Percentiles rank a stretch among this genome's conserved stretches.
Evolutionary conservation across 2,329 filamentous ascomycete genomes (phyloP).

Genomic region (Clonostachys rhizophaga): DNA sequence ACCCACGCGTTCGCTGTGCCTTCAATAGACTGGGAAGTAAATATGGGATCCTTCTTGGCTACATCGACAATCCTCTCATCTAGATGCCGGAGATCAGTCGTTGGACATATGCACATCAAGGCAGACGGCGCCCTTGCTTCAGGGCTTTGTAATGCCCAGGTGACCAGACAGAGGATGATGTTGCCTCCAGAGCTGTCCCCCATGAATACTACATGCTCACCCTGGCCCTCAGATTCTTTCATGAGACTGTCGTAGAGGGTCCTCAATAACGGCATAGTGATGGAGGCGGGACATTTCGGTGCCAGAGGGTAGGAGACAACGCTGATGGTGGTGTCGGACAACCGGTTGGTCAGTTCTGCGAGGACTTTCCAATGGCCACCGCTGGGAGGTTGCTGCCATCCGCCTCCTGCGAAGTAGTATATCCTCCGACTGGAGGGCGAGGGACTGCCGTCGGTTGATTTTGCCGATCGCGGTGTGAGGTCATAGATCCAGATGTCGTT

Average conservation of each 20-base stretch:
- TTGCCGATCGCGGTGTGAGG: neutral
- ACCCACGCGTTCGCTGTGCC: slow-evolving; percentile 15
- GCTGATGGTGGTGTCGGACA: slow-evolving; percentile 33
- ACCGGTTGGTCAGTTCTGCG: slow-evolving; percentile 32
- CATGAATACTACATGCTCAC: slow-evolving; percentile 39
- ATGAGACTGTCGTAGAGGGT: slow-evolving; percentile 36
- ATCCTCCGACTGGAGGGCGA: slow-evolving; percentile 16
- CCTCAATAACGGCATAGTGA: slow-evolving; percentile 39
- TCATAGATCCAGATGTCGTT: slow-evolving; percentile 18
- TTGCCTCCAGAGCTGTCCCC: slow-evolving; percentile 55
- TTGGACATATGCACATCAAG: slow-evolving; percentile 33
- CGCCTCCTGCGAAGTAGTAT: slow-evolving; percentile 52
- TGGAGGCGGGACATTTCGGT: slow-evolving; percentile 42
- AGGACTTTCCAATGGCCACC: slow-evolving; percentile 47
- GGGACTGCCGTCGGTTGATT: slow-evolving; percentile 7
- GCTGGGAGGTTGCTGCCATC: slow-evolving; percentile 46
- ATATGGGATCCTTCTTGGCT: slow-evolving; percentile 13
- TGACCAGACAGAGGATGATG: slow-evolving; percentile 29
- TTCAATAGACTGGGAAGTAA: slow-evolving; percentile 10
- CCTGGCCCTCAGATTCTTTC: slow-evolving; percentile 21
- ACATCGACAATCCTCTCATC: slow-evolving; percentile 8
- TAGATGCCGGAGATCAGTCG: slow-evolving; percentile 25
- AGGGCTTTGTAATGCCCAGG: slow-evolving; percentile 25
- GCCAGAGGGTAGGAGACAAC: slow-evolving; percentile 50
- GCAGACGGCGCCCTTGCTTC: slow-evolving; percentile 23